Conservation (phyloP, 768 basidiomycete genomes). For the Chalciporus pseudorubinellus region DNA sequence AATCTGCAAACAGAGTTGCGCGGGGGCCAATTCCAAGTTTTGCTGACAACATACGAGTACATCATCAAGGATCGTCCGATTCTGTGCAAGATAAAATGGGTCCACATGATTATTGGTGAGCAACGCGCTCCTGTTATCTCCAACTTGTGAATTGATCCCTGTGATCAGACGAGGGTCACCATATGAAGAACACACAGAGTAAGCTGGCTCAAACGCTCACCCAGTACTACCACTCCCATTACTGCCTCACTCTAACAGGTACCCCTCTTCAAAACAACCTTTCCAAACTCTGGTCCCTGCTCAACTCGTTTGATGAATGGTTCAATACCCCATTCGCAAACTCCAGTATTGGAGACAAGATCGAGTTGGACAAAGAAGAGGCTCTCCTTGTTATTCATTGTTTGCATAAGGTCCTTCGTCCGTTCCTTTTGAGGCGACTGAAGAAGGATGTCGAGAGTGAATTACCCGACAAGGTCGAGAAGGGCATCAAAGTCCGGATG, state of each 20-base stretch:
- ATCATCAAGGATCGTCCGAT: conserved; percentile 93
- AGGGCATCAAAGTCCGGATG: conserved; percentile 96
- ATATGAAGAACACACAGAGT: conserved; percentile 94
- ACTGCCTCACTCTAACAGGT: conserved; percentile 91
- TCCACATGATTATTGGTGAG: conserved; percentile 95
- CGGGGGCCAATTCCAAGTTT: conserved; percentile 81
- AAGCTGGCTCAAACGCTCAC: conserved; percentile 89
- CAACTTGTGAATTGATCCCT: neutral
- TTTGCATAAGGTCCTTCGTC: conserved; percentile 91
- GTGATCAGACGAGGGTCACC: conserved; percentile 83
- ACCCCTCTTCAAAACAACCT: conserved; percentile 97
- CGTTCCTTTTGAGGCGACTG: conserved; percentile 87
- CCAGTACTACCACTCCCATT: conserved; percentile 88
- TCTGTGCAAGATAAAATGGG: conserved; percentile 89
- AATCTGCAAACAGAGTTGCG: conserved; percentile 76
- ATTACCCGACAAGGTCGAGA: conserved; percentile 95
- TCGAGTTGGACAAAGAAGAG: conserved; percentile 99
- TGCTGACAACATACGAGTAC: conserved; percentile 95
- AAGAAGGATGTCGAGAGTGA: conserved; percentile 98
- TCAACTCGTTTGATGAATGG: conserved; percentile 99
- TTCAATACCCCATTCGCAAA: conserved; percentile 99
- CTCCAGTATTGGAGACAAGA: conserved; percentile 94
- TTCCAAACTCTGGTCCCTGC: conserved; percentile 90
- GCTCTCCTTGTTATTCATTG: conserved; percentile 95
- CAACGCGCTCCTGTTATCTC: neutral